Evolutionary conservation across 1,139 yeast species (phyloP).

Genomic region (Pichia cactophila): DNA sequence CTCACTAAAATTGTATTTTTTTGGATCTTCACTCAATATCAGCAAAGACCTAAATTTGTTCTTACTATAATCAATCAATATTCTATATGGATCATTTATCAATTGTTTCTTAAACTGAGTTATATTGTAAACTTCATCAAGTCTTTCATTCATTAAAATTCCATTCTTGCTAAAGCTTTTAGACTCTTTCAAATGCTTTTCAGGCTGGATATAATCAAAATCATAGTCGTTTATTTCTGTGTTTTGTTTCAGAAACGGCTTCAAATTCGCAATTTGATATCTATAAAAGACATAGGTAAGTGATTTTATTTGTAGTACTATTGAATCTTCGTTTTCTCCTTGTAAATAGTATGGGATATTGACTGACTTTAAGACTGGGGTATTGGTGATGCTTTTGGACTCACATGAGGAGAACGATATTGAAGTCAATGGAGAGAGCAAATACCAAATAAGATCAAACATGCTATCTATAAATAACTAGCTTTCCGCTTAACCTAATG

Average conservation of each 20-base stretch:
- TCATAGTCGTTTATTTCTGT: conserved; percentile 15
- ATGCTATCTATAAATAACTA: not conserved
- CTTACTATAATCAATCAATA: conserved; percentile 55
- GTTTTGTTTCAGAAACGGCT: conserved; percentile 32
- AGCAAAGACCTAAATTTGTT: conserved; percentile 58
- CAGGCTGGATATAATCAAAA: conserved; percentile 15
- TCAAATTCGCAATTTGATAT: conserved; percentile 37
- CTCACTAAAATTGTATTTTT: conserved; percentile 14
- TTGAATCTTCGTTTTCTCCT: conserved; percentile 45
- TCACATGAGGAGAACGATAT: conserved; percentile 3
- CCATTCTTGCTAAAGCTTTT: not conserved
- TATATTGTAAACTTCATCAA: conserved; percentile 49
- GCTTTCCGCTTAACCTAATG: not conserved
- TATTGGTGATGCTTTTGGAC: not conserved
- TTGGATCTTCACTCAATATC: conserved; percentile 43
- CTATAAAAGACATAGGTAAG: conserved; percentile 50
- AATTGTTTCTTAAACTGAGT: conserved; percentile 37
- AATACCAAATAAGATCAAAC: conserved; percentile 11
- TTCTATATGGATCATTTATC: conserved; percentile 48
- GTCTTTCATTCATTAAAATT: conserved; percentile 29
- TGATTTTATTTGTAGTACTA: conserved; percentile 53
- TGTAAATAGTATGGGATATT: conserved; percentile 41
- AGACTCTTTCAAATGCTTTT: not conserved
- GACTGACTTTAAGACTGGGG: conserved; percentile 16
- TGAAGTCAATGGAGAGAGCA: conserved; percentile 9